These are phyloP conservation scores for Pythium apleroticum DNA, from an alignment of 352 stramenopile species.

Conservation along the genomic window DNA sequence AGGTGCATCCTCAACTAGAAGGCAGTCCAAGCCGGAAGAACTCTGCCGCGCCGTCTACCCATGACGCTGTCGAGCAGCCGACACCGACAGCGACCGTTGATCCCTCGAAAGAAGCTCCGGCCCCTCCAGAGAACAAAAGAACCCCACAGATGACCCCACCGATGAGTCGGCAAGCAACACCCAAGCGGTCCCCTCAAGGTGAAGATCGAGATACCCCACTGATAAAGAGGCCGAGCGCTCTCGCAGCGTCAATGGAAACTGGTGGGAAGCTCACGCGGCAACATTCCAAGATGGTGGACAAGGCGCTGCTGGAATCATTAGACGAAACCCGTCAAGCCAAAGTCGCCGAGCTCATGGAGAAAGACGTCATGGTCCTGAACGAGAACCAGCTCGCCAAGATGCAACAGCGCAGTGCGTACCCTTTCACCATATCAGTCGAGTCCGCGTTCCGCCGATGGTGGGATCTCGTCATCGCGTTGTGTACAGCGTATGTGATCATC, in stretches of 20 bases:
- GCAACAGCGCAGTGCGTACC: conserved; percentile 46
- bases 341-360: conserved; percentile 56
- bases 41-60: neutral
- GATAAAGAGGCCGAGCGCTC: conserved; percentile 26
- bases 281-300: conserved; percentile 44
- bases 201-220: neutral
- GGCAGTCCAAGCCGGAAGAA: neutral
- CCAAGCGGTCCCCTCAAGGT: neutral
- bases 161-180: neutral
- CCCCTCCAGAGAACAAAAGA: neutral
- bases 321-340: conserved; percentile 41
- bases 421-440: conserved; percentile 60
- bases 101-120: neutral
- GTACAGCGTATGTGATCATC: conserved; percentile 55
- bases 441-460: conserved; percentile 62
- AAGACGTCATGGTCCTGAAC: conserved; percentile 63
- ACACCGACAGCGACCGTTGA: neutral
- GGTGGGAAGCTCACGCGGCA: conserved; percentile 37
- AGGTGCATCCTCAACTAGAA: conserved; percentile 5
- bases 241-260: conserved; percentile 30
- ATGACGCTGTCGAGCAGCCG: neutral
- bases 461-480: conserved; percentile 55
- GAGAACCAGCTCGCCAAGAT: conserved; percentile 56
- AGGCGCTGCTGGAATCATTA: conserved; percentile 30
- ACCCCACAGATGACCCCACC: neutral